Conservation (phyloP, 2,329 filamentous ascomycete species). For the Pseudogymnoascus sp. region DNA sequence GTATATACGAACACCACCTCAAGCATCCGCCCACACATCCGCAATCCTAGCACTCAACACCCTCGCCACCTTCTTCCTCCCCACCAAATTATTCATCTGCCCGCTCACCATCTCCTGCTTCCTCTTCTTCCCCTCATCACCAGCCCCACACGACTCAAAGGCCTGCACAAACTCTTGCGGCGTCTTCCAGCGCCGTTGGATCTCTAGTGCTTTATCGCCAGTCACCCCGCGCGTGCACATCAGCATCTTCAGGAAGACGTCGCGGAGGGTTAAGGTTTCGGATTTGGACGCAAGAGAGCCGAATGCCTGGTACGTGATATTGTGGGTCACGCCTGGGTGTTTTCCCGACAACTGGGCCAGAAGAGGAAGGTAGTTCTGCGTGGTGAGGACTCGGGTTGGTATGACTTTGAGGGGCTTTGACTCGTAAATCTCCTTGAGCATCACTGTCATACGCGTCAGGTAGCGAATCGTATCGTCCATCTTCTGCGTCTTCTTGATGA, state of each 20-base stretch:
- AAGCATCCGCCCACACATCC: conserved; percentile 58
- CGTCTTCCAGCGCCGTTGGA: conserved; percentile 70
- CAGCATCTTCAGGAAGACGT: conserved; percentile 75
- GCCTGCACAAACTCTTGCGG: conserved; percentile 63
- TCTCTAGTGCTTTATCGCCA: conserved; percentile 69
- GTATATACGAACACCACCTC: conserved; percentile 16
- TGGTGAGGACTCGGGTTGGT: conserved; percentile 53
- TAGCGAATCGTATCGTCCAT: conserved; percentile 74
- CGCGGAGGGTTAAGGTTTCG: conserved; percentile 61
- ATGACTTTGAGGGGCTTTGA: conserved; percentile 50
- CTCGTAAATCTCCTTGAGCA: conserved; percentile 59
- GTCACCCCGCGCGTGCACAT: conserved; percentile 71
- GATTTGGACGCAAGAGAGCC: conserved; percentile 66
- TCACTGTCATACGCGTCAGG: conserved; percentile 59
- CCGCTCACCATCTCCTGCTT: conserved; percentile 52
- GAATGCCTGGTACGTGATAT: conserved; percentile 64
- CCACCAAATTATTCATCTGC: conserved; percentile 49
- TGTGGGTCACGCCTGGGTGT: conserved; percentile 43
- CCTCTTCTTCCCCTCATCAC: conserved; percentile 39
- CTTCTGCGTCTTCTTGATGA: conserved; percentile 65
- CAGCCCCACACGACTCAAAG: conserved; percentile 47
- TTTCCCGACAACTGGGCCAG: conserved; percentile 49
- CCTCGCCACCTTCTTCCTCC: conserved; percentile 59
- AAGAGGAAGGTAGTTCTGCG: conserved; percentile 56
- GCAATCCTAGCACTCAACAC: conserved; percentile 59